These are phyloP conservation scores for Tylopilus rubrobrunneus DNA, from an alignment of 768 basidiomycete genomes.

Conservation along the genomic window DNA sequence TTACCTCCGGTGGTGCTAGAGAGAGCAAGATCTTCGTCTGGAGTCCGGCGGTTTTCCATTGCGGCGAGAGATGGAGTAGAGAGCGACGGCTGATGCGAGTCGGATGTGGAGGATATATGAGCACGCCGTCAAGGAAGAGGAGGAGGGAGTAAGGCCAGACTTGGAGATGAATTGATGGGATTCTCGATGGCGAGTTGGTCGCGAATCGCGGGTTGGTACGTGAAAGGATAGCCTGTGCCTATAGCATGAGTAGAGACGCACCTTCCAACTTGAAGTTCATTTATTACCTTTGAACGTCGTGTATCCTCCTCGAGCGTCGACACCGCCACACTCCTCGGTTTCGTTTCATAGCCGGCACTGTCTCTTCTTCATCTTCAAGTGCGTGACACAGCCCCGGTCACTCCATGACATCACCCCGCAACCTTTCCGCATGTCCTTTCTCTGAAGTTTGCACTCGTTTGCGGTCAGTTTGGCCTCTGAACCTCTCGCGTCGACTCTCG, in stretches of 20 bases:
- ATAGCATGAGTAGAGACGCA: no score
- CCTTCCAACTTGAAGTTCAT: no score
- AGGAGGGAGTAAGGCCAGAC: no score
- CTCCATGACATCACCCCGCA: not conserved
- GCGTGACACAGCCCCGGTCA: not conserved
- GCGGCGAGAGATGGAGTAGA: constrained; percentile 11
- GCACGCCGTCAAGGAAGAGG: no score
- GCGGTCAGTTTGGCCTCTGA: not conserved
- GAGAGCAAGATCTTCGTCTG: constrained; percentile 10
- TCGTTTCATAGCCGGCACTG: not conserved
- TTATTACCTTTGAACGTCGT: constrained; percentile 1
- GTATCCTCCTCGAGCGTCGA: not conserved
- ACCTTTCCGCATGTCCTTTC: not conserved
- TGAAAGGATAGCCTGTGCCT: no score
- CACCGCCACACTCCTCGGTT: constrained; percentile 1
- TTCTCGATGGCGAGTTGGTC: constrained; percentile 21
- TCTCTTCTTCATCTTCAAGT: no score
- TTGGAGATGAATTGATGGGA: constrained; percentile 2
- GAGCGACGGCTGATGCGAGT: no score
- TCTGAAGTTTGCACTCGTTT: not conserved
- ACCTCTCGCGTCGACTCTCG: not conserved
- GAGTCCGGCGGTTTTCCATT: constrained; percentile 23
- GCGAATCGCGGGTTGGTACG: no score
- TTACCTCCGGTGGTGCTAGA: constrained; percentile 25
- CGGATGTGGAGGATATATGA: no score